These are phyloP conservation scores for Achaetomiella virescens DNA, from an alignment of 495 filamentous ascomycete species.

Conservation along the genomic window DNA sequence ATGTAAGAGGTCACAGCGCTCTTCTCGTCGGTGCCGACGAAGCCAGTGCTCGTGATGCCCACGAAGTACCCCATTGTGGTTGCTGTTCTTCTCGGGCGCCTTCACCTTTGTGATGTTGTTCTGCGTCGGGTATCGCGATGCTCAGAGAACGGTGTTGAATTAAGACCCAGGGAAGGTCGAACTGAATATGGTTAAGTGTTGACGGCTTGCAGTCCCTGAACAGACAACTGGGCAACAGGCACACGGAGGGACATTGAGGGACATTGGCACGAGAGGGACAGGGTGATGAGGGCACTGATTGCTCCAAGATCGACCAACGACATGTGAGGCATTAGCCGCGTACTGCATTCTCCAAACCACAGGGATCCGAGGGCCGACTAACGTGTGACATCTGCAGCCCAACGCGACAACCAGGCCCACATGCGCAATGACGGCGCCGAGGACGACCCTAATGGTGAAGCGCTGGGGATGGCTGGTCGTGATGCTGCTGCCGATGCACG, in stretches of 20 bases:
- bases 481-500: neutral
- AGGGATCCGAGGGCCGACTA: neutral
- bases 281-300: no score
- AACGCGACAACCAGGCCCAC: constrained; percentile 1
- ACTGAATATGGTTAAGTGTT: neutral
- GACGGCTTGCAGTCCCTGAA: neutral
- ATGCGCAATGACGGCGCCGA: constrained; percentile 5
- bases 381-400: constrained; percentile 19
- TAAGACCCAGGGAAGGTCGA: neutral
- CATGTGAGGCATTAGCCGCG: constrained; percentile 1
- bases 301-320: neutral
- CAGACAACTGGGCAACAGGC: neutral
- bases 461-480: neutral
- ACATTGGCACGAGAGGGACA: no score
- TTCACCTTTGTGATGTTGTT: neutral
- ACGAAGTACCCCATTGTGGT: constrained; percentile 24
- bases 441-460: neutral
- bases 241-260: no score
- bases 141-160: neutral
- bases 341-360: constrained; percentile 4
- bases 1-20: constrained; percentile 26
- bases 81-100: neutral
- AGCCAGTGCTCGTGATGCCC: constrained; percentile 24
- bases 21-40: constrained; percentile 27
- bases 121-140: no score